Evolutionary conservation across 2,329 filamentous ascomycete species (phyloP).

Genomic region (Ramularia endophylla): DNA sequence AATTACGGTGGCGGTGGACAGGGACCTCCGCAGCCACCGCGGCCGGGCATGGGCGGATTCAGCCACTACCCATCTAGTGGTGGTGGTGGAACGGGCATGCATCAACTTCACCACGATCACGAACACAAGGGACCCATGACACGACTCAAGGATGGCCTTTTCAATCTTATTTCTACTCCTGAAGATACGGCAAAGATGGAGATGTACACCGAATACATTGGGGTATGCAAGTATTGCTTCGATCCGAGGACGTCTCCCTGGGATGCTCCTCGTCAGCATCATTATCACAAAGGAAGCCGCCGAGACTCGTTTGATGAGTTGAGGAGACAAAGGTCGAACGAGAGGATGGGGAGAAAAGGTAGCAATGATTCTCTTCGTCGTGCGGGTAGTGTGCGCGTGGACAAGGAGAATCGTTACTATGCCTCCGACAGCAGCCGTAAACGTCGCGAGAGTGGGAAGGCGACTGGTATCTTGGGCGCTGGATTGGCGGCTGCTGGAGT

Average conservation of each 20-base stretch:
- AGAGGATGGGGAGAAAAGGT: constrained; percentile 22
- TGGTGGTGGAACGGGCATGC: constrained; percentile 11
- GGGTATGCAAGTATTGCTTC: constrained; percentile 60
- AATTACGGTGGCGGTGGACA: constrained; percentile 14
- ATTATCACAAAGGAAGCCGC: constrained; percentile 38
- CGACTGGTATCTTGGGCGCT: constrained; percentile 47
- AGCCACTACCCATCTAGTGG: constrained; percentile 12
- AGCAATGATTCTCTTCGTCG: constrained; percentile 30
- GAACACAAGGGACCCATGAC: constrained; percentile 52
- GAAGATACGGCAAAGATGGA: constrained; percentile 62
- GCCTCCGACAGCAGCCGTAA: constrained; percentile 44
- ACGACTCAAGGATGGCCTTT: constrained; percentile 54
- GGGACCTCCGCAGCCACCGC: constrained; percentile 20
- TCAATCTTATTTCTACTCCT: constrained; percentile 32
- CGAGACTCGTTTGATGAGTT: constrained; percentile 28
- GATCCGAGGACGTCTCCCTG: constrained; percentile 51
- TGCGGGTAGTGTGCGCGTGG: constrained; percentile 40
- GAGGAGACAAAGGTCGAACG: constrained; percentile 22
- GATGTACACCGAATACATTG: constrained; percentile 62
- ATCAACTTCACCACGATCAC: constrained; percentile 33
- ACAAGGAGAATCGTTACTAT: constrained; percentile 55
- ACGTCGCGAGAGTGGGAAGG: constrained; percentile 37
- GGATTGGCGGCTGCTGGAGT: constrained; percentile 51
- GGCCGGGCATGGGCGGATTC: constrained; percentile 6
- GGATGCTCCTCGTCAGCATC: constrained; percentile 56